Evolutionary conservation across 306 rosid species (phyloP).

Genomic region (Pyrus communis): DNA sequence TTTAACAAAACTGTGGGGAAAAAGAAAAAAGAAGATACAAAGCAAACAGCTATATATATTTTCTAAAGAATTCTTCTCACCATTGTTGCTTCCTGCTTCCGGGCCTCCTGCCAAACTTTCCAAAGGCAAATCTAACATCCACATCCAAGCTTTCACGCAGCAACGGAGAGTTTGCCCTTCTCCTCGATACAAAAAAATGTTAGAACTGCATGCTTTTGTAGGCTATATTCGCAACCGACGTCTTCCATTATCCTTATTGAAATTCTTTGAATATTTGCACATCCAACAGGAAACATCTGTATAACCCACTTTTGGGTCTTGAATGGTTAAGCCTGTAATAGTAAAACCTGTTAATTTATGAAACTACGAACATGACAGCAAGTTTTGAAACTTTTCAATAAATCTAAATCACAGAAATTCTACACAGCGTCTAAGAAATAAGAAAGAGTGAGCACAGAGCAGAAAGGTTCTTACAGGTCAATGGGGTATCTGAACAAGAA

Average conservation of each 20-base stretch:
- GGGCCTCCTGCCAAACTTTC: conserved; percentile 15
- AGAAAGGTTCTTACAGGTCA: conserved; percentile 43
- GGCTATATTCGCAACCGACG: conserved; percentile 22
- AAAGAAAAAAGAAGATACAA: conserved; percentile 20
- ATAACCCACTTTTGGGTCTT: conserved; percentile 22
- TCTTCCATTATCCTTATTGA: conserved; percentile 32
- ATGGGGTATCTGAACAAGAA: conserved; percentile 61
- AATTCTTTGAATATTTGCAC: conserved; percentile 29
- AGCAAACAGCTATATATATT: background rate
- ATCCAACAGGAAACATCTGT: conserved; percentile 31
- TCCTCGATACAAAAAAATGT: conserved; percentile 13
- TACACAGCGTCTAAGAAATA: background rate
- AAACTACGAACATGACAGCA: background rate
- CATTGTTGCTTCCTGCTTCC: conserved; percentile 21
- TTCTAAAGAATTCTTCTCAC: conserved; percentile 23
- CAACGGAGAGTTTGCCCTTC: conserved; percentile 9
- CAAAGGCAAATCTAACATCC: conserved; percentile 17
- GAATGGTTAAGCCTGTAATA: conserved; percentile 38
- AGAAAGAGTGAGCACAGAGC: background rate
- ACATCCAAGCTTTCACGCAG: conserved; percentile 24
- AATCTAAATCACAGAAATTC: background rate
- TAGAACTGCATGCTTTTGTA: conserved; percentile 24
- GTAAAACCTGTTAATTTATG: background rate
- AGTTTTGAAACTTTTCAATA: background rate
- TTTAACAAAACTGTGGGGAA: conserved; percentile 26